Base-by-base conservation (phyloP, 768 basidiomycete species). In the Suillus subalutaceus region DNA sequence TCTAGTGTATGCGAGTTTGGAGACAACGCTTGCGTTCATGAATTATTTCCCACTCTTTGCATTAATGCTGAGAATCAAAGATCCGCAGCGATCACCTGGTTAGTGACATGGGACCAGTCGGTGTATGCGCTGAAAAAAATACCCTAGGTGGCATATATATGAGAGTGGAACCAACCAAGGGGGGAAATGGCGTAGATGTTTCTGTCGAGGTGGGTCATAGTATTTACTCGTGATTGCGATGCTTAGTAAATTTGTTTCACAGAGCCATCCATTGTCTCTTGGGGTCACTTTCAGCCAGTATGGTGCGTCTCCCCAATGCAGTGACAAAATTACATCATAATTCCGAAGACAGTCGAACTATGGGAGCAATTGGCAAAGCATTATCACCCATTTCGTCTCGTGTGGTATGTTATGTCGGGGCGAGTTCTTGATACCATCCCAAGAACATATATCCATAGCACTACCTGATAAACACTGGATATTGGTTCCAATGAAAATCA, bases 21-120 rank as follows among this genome's bases (percentile, higher is more conserved):
- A 92, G 69, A 87, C 86, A 0, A 76, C 84, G 2, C 79, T 96
- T 30, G 89, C 88, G 0, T 89, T 95, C 68, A 86, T 99, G 83
- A 96, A 97, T 68, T 90, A 94, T 69, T 97, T 97, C 68, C 96
- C 97, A 1, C 80, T 99, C 3, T 98, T 98, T 75, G 91, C 90
- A 0, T 75, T 98, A 37, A 88, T 96, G 85, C 75, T 98, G 38
- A 83, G 93, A 35, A 69, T 88, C 9, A 97, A 98, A 75, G 94
- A 97, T 72, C 89, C 94, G 1, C 83, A 84, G 71, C 83, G 97
- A 37, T 72, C 97, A 9, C 94, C 97, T 65, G 93, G 96, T 91
- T 50, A 4, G 74, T 64, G 48, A 35, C 64, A n/a, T n/a, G 41
- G 18, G n/a, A 46, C 20, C 32, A 10, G 23, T 13, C 43, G 53